phyloP scores from a whole-genome alignment of 2,329 filamentous ascomycete species.

The Aureobasidium sp. region DNA sequence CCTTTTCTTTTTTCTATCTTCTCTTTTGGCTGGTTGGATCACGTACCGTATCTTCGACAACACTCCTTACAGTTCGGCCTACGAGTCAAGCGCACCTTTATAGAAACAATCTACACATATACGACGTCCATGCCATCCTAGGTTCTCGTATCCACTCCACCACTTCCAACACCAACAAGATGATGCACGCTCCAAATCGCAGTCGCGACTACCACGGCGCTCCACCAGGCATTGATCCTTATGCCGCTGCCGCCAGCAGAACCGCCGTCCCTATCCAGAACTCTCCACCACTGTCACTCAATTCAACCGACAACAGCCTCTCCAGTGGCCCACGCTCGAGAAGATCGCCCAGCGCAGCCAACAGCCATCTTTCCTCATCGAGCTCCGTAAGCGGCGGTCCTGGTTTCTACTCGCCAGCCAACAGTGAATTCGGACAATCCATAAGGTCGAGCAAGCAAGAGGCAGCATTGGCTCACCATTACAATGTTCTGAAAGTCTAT shows the following conservation, averaged over 20 bases:
- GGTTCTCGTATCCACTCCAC: constrained; percentile 11
- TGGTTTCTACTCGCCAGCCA: constrained; percentile 49
- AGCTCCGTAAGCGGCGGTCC: constrained; percentile 81
- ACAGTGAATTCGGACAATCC: constrained; percentile 38
- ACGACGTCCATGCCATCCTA: constrained; percentile 15
- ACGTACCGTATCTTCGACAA: neutral
- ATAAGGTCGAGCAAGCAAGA: constrained; percentile 38
- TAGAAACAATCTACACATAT: constrained; percentile 5
- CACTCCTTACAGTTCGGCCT: neutral
- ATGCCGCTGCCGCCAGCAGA: constrained; percentile 19
- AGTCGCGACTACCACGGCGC: constrained; percentile 46
- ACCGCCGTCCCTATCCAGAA: constrained; percentile 24
- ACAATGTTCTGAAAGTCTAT: constrained; percentile 69
- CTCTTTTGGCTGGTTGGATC: neutral
- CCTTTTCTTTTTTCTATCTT: neutral
- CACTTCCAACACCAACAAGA: neutral
- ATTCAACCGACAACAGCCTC: constrained; percentile 29
- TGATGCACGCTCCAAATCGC: constrained; percentile 13
- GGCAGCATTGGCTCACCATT: constrained; percentile 71
- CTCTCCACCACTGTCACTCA: constrained; percentile 32
- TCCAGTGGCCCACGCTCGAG: constrained; percentile 16
- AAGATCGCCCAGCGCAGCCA: constrained; percentile 26
- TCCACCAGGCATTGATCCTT: constrained; percentile 33
- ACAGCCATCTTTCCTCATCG: constrained; percentile 68
- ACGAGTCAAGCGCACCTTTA: constrained; percentile 9